phyloP scores from a whole-genome alignment of 257 asterid species.

The Przewalskia tangutica region DNA sequence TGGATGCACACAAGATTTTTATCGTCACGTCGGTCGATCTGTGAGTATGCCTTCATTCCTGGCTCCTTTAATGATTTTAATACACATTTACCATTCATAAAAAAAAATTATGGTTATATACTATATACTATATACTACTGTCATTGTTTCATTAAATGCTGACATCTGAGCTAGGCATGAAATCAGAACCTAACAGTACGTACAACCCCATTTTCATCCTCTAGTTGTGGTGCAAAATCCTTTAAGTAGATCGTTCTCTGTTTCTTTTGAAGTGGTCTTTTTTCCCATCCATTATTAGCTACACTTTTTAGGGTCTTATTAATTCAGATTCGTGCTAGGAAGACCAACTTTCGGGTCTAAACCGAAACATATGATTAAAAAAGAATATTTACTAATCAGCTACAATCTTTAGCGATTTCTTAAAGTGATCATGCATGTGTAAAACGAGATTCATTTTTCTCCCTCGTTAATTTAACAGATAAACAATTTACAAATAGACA shows the following conservation, averaged over 20 bases:
- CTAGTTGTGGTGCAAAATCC: no score
- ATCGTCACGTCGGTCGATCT: no score
- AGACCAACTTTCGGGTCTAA: no score
- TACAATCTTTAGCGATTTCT: neutral
- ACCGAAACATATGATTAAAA: neutral
- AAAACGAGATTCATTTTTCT: neutral
- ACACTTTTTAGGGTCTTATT: neutral
- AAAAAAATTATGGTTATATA: neutral
- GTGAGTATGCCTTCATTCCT: no score
- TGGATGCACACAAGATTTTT: no score
- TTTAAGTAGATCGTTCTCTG: no score
- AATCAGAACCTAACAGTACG: neutral
- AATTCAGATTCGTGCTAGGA: neutral
- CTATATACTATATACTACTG: neutral
- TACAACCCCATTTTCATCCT: no score
- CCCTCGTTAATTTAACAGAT: neutral
- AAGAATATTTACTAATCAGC: rapidly evolving
- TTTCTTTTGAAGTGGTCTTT: no score
- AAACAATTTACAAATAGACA: neutral
- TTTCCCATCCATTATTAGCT: neutral
- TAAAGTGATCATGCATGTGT: neutral
- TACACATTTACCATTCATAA: no score
- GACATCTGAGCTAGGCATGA: neutral
- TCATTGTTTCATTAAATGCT: neutral
- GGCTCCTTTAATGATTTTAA: no score